Base-by-base conservation (phyloP, 2,329 filamentous ascomycete genomes). In the Penicillium sp. region DNA sequence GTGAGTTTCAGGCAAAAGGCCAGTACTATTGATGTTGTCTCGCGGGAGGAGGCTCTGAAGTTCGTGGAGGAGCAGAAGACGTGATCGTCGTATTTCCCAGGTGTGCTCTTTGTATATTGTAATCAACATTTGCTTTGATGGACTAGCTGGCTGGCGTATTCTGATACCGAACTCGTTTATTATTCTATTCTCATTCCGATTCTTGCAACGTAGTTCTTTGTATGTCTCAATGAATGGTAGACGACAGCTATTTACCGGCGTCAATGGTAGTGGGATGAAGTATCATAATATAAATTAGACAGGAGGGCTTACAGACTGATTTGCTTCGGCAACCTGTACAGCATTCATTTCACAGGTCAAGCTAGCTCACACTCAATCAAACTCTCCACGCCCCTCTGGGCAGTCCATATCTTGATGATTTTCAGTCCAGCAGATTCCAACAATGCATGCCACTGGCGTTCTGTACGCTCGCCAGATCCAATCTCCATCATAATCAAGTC, bases 1-100 rank as follows among this genome's bases (percentile, higher is more conserved):
- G 94, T 99, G 49, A 91, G 90, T 49, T 97, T 81, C 68, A 84
- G 86, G 62, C 93, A 92, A 74, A 97, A 97, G 82, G 95, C 92
- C 62, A 96, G 90, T 77, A 90, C 86, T 38, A 96, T 99, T 67
- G 90, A 94, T 75, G 93, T 93, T 50, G 92, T 97, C 47, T 87
- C 85, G 59, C 85, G 86, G 52, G 90, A 96, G 61, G 90, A 94
- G 66, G 94, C 94, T 29, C 79, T 99, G 64, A 87, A 90, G 68
- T 99, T 99, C 71, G 92, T 99, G 13, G 93, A 97, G 72, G 93
- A 91, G 21, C 91, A 96, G 74, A 80, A 80, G 68, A 64, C 70
- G 16, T 76, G 55, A 68, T 41, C 21, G 4, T 39, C 16, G 15
- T 18, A 16, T 50, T 44, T 40, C 37, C 31, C 10, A 34, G 32